phyloP scores from a whole-genome alignment of 1,284 basidiomycete species.

The Ustilago lituana region DNA sequence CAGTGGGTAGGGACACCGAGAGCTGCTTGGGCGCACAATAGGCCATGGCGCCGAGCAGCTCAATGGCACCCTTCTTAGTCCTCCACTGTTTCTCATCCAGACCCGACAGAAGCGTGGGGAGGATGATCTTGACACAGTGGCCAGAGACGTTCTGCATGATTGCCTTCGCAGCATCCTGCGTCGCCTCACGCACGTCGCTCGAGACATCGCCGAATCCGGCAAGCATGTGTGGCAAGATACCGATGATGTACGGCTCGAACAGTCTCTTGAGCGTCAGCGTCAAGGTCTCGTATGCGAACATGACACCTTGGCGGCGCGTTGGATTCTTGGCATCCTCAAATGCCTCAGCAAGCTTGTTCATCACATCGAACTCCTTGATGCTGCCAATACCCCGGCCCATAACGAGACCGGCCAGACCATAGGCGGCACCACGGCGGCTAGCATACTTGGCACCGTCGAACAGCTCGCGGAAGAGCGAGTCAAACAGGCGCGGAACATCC shows the following conservation, averaged over 20 bases:
- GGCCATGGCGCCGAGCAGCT: slow-evolving; percentile 98
- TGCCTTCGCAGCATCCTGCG: slow-evolving; percentile 88
- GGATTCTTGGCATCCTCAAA: slow-evolving; percentile 89
- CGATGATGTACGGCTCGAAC: slow-evolving; percentile 92
- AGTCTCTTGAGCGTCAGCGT: slow-evolving; percentile 84
- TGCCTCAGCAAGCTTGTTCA: slow-evolving; percentile 79
- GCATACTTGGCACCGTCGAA: slow-evolving; percentile 79
- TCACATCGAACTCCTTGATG: slow-evolving; percentile 84
- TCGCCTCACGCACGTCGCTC: slow-evolving; percentile 91
- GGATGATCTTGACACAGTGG: slow-evolving; percentile 82
- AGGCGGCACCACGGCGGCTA: slow-evolving; percentile 89
- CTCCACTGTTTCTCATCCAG: slow-evolving; percentile 99
- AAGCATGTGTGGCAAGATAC: slow-evolving; percentile 85
- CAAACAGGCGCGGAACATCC: slow-evolving; percentile 72
- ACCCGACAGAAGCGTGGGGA: slow-evolving; percentile 88
- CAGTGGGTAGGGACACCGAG: slow-evolving; percentile 91
- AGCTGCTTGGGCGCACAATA: slow-evolving; percentile 96
- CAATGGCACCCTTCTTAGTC: slow-evolving; percentile 97
- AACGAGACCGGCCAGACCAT: slow-evolving; percentile 91
- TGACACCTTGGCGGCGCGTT: slow-evolving; percentile 88
- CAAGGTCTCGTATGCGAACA: slow-evolving; percentile 91
- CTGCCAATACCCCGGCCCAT: slow-evolving; percentile 86
- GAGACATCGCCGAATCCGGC: slow-evolving; percentile 88
- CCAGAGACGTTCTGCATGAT: slow-evolving; percentile 88
- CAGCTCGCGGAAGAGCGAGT: slow-evolving; percentile 76